Percentiles rank a stretch among this genome's conserved stretches.
Evolutionary conservation across 2,329 filamentous ascomycete genomes (phyloP).

Genomic region (Fusarium fujikuroi): DNA sequence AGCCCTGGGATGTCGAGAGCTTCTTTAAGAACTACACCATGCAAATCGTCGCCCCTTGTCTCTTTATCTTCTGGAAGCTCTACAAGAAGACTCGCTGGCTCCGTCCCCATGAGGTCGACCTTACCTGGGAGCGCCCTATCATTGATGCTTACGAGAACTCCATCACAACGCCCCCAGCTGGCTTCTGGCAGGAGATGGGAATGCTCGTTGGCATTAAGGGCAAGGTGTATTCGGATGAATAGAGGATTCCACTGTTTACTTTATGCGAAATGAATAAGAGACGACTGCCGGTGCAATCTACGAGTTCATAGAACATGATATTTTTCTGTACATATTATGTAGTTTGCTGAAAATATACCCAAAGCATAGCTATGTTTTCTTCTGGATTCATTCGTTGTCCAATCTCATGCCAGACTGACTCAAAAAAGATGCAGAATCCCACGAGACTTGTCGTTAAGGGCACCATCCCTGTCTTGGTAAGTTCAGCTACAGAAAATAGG

Average conservation of each 20-base stretch:
- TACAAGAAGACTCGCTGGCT: constrained; percentile 67
- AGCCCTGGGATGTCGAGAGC: constrained; percentile 58
- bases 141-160: constrained; percentile 68
- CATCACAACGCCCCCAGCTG: constrained; percentile 59
- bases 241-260: background rate
- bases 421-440: background rate
- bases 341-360: constrained; percentile 42
- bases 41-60: constrained; percentile 62
- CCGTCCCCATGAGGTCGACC: constrained; percentile 64
- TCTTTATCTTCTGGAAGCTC: constrained; percentile 72
- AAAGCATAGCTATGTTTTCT: constrained; percentile 30
- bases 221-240: constrained; percentile 13
- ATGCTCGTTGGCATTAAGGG: constrained; percentile 31
- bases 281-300: constrained; percentile 15
- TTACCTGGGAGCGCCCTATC: constrained; percentile 68
- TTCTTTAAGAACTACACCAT: constrained; percentile 68
- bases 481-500: background rate
- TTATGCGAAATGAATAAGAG: constrained; percentile 3
- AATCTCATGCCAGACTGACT: background rate
- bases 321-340: constrained; percentile 15
- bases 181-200: constrained; percentile 67
- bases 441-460: background rate
- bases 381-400: background rate
- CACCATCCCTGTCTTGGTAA: background rate
- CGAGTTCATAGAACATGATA: constrained; percentile 24